Percentiles rank a stretch among this genome's conserved stretches.
These are phyloP conservation scores for Zopfochytrium polystomum DNA, from an alignment of 371 early-diverging fungal genomes.

Conservation along the genomic window DNA sequence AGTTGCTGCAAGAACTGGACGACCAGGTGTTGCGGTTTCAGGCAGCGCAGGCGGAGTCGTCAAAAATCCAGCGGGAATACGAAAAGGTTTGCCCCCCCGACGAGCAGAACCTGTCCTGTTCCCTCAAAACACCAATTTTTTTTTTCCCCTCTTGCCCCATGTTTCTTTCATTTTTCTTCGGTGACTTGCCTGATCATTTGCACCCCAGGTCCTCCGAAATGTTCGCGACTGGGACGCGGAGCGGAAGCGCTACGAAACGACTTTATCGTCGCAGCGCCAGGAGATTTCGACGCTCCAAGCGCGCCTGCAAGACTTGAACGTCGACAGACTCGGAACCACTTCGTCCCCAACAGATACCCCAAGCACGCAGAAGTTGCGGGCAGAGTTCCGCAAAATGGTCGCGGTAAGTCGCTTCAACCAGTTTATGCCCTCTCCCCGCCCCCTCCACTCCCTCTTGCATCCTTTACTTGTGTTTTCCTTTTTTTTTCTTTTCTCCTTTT, in stretches of 20 bases:
- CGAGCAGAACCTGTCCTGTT: neutral
- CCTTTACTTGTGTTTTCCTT: neutral
- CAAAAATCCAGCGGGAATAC: constrained; percentile 20
- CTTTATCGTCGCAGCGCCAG: constrained; percentile 11
- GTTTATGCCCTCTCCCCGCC: neutral
- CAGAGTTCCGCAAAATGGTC: constrained; percentile 36
- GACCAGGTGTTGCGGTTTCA: constrained; percentile 27
- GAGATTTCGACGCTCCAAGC: constrained; percentile 23
- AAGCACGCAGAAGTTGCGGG: constrained; percentile 26
- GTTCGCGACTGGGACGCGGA: constrained; percentile 26
- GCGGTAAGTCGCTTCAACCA: constrained; percentile 17
- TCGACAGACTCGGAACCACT: constrained; percentile 22
- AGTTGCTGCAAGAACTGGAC: constrained; percentile 40
- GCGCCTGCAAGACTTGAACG: constrained; percentile 22
- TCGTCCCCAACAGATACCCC: constrained; percentile 6
- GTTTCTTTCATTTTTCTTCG: neutral
- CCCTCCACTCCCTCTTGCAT: neutral
- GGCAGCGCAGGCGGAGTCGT: constrained; percentile 17
- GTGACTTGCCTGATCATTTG: neutral
- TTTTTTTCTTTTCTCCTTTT: neutral
- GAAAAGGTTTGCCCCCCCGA: constrained; percentile 16
- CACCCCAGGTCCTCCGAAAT: constrained; percentile 6
- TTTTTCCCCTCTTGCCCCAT: neutral
- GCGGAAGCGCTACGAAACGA: constrained; percentile 24
- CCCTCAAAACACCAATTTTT: too few species aligned